A percentile compares a stretch with the other conserved stretches of the same genome.
These are phyloP conservation scores for Cladophialophora carrionii DNA, from an alignment of 2,329 filamentous ascomycete species.

Conservation along the genomic window DNA sequence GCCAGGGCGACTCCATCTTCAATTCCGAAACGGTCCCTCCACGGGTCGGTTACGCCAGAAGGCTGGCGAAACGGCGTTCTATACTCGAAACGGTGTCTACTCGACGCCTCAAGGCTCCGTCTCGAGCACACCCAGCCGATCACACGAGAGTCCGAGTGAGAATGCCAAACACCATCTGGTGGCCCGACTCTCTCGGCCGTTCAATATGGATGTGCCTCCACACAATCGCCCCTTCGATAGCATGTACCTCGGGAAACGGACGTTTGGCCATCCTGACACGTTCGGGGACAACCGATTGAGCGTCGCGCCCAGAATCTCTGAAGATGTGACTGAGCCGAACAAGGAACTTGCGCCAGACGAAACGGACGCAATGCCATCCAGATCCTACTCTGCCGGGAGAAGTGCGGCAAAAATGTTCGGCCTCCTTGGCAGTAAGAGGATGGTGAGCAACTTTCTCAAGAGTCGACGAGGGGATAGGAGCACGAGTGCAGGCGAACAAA, in stretches of 20 bases:
- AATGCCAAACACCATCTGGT: constrained; percentile 32
- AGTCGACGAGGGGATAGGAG: constrained; percentile 27
- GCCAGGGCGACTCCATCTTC: constrained; percentile 30
- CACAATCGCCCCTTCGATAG: constrained; percentile 37
- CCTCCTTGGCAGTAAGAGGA: constrained; percentile 33
- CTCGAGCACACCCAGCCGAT: constrained; percentile 24
- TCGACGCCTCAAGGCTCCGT: constrained; percentile 22
- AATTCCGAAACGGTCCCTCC: constrained; percentile 31
- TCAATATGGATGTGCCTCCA: constrained; percentile 37
- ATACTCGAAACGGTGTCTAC: constrained; percentile 10
- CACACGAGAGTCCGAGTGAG: constrained; percentile 34
- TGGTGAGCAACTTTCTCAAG: constrained; percentile 40
- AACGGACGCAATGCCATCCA: constrained; percentile 20
- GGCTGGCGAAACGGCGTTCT: constrained; percentile 19
- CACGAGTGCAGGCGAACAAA: constrained; percentile 21
- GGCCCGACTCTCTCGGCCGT: constrained; percentile 36
- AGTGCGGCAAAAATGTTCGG: constrained; percentile 28
- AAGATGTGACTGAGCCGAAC: constrained; percentile 17
- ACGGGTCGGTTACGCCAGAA: constrained; percentile 24
- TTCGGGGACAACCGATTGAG: constrained; percentile 32
- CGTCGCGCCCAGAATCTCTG: constrained; percentile 22
- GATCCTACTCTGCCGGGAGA: constrained; percentile 16
- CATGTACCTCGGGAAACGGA: constrained; percentile 37
- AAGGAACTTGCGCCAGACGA: not conserved
- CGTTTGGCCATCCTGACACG: constrained; percentile 31